Evolutionary conservation across 805 yeast species (phyloP).

Genomic region (Saccharomycopsis fibuligera): DNA sequence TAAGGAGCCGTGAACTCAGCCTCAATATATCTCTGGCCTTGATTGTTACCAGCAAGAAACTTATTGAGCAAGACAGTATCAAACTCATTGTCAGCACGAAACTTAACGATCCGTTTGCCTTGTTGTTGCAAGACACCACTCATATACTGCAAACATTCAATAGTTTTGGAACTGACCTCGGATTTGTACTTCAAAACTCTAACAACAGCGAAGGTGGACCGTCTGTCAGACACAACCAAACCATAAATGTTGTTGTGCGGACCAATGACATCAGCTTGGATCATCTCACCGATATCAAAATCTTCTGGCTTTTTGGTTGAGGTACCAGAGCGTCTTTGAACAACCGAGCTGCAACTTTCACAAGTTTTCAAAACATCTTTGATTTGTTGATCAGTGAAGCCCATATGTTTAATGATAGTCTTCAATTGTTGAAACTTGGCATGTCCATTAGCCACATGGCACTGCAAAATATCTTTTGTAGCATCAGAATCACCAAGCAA

Average conservation of each 20-base stretch:
- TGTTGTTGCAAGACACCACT: not conserved
- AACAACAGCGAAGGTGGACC: not conserved
- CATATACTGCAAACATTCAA: not conserved
- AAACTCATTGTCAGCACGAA: not conserved
- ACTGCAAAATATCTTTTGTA: not conserved
- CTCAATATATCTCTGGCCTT: not conserved
- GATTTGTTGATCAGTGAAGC: not conserved
- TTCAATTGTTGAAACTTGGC: not conserved
- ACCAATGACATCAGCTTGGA: slow-evolving; percentile 1
- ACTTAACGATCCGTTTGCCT: not conserved
- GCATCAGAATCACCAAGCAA: not conserved
- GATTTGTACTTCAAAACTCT: not conserved
- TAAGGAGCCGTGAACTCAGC: not conserved
- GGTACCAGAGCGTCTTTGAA: not conserved
- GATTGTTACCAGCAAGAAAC: not conserved
- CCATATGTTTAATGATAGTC: not conserved
- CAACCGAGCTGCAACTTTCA: not conserved
- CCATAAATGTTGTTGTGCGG: not conserved
- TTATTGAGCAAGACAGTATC: not conserved
- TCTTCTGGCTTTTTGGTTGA: not conserved
- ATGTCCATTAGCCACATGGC: not conserved
- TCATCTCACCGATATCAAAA: not conserved
- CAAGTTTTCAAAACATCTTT: not conserved
- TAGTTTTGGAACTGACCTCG: not conserved
- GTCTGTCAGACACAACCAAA: not conserved